These are phyloP conservation scores for Magnolia changhungtana DNA, from an alignment of 164 flowering plant genomes.

Conservation along the genomic window DNA sequence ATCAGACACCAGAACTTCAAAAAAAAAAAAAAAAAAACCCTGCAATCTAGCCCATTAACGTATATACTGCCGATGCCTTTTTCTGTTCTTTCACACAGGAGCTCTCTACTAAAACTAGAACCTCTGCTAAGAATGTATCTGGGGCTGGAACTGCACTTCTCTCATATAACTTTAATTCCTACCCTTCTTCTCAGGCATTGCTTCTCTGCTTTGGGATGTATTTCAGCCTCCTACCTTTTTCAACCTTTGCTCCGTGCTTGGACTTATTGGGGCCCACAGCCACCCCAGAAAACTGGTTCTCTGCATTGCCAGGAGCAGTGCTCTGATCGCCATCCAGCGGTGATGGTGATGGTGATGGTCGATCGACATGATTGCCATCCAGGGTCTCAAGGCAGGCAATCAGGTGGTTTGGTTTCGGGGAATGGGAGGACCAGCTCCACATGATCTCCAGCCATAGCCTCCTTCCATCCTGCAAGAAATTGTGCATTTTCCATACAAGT, in stretches of 20 bases:
- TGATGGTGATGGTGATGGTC: background rate
- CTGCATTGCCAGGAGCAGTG: slow-evolving; percentile 29
- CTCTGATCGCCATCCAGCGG: slow-evolving; percentile 15
- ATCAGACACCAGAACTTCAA: too few species aligned
- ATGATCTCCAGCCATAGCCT: slow-evolving; percentile 64
- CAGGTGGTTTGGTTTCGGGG: too few species aligned
- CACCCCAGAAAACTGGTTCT: slow-evolving; percentile 21
- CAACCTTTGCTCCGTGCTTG: slow-evolving; percentile 38
- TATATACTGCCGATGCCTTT: background rate
- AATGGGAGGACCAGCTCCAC: slow-evolving; percentile 48
- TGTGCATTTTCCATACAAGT: too few species aligned
- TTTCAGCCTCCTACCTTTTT: slow-evolving; percentile 44
- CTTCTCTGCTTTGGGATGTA: slow-evolving; percentile 59
- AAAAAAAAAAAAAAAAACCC: too few species aligned
- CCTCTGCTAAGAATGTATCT: slow-evolving; percentile 51
- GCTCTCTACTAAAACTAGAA: slow-evolving; percentile 61
- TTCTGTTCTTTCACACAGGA: slow-evolving; percentile 37
- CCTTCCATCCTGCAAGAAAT: slow-evolving; percentile 72
- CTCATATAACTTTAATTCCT: background rate
- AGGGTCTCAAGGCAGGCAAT: slow-evolving; percentile 24
- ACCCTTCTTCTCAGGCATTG: background rate
- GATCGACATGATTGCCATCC: slow-evolving; percentile 12
- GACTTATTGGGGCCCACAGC: slow-evolving; percentile 19
- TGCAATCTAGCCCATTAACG: too few species aligned
- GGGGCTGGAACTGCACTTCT: slow-evolving; percentile 31